Conservation (phyloP, 306 rosid species). For the Pachyrhizus erosus region DNA sequence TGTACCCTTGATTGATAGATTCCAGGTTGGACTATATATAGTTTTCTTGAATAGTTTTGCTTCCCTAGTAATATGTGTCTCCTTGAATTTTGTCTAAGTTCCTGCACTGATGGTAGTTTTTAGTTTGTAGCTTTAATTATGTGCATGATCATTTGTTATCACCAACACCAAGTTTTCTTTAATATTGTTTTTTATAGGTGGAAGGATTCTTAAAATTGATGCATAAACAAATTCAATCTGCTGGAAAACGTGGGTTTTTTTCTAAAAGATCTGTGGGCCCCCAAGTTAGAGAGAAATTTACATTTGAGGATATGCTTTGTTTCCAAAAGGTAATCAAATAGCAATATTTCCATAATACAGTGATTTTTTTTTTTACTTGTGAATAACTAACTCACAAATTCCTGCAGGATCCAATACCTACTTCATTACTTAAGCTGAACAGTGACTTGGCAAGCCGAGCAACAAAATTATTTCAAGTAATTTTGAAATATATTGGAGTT, state of each 20-base stretch:
- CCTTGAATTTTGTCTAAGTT: slow-evolving; percentile 31
- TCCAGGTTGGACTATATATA: slow-evolving; percentile 61
- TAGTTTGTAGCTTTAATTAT: slow-evolving; percentile 14
- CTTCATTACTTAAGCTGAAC: slow-evolving; percentile 79
- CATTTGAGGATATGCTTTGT: slow-evolving; percentile 94
- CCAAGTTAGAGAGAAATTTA: slow-evolving; percentile 74
- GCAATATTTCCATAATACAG: background rate
- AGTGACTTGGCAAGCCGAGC: slow-evolving; percentile 88
- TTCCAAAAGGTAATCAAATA: slow-evolving; percentile 78
- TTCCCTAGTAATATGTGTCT: background rate
- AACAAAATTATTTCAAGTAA: slow-evolving; percentile 75
- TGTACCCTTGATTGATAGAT: slow-evolving; percentile 83
- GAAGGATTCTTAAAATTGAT: slow-evolving; percentile 88
- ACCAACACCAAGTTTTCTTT: background rate
- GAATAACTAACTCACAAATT: slow-evolving; percentile 27
- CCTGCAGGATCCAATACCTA: slow-evolving; percentile 87
- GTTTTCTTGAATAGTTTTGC: background rate
- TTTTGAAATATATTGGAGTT: slow-evolving; percentile 91
- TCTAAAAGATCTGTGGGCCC: slow-evolving; percentile 82
- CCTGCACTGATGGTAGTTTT: slow-evolving; percentile 15
- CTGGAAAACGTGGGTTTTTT: slow-evolving; percentile 96
- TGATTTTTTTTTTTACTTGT: background rate
- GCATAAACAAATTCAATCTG: slow-evolving; percentile 96
- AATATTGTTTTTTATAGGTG: slow-evolving; percentile 58
- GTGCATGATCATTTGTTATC: slow-evolving; percentile 11